Percentiles rank a stretch among this genome's conserved stretches.
Conservation (phyloP, 179 eudicot genomes). For the Actinidia arguta region DNA sequence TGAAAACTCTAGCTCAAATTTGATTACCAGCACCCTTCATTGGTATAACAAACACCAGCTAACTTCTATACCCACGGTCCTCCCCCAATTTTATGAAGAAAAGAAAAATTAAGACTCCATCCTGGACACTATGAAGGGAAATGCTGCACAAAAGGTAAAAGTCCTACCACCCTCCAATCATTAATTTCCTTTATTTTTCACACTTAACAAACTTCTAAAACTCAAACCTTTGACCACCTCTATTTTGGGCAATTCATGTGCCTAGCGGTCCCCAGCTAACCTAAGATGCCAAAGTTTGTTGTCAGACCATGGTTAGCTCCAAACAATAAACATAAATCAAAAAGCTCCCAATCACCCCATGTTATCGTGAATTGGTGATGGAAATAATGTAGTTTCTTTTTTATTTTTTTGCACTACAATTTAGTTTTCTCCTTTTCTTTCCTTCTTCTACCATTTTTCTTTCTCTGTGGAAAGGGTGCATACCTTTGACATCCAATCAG, state of each 20-base stretch:
- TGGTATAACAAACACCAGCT: background rate
- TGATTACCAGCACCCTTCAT: background rate
- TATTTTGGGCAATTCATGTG: background rate
- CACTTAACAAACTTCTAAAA: background rate
- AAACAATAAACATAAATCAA: background rate
- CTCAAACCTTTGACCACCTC: background rate
- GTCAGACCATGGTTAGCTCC: background rate
- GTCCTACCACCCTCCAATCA: background rate
- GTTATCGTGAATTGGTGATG: background rate
- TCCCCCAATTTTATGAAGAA: background rate
- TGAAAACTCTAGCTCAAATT: background rate
- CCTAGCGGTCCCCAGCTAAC: background rate
- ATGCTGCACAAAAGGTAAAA: background rate
- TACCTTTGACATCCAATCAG: conserved; percentile 53
- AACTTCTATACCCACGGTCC: background rate
- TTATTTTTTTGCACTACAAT: background rate
- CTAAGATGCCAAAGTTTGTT: background rate
- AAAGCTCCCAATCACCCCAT: background rate
- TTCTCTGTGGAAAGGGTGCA: background rate
- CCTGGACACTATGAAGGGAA: background rate
- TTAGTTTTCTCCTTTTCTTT: background rate
- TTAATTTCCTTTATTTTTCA: too few relatives aligned
- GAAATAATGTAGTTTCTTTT: background rate
- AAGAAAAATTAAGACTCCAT: background rate
- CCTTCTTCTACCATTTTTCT: background rate